Conservation (phyloP, 257 asterid genomes). For the Ilex asprella region DNA sequence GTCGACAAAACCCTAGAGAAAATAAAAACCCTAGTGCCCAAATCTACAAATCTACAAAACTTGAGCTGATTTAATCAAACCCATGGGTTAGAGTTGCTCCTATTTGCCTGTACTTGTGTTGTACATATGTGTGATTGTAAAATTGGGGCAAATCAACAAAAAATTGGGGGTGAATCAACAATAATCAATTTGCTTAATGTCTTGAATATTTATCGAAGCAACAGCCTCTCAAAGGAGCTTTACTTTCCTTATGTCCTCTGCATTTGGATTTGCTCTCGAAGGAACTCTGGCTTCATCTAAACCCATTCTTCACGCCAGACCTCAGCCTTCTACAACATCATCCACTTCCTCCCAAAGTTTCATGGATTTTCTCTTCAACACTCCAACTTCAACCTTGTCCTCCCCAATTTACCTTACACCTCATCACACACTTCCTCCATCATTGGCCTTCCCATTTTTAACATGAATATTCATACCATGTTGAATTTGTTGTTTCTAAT, state of each 20-base stretch:
- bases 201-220: slow-evolving; percentile 39
- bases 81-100: too few species aligned
- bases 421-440: slow-evolving; percentile 71
- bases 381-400: slow-evolving; percentile 56
- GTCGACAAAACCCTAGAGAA: too few species aligned
- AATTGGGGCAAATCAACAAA: too few species aligned
- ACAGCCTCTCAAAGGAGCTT: slow-evolving; percentile 37
- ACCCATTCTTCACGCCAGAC: slow-evolving; percentile 77
- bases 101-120: too few species aligned
- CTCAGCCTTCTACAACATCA: slow-evolving; percentile 69
- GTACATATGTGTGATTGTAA: too few species aligned
- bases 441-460: slow-evolving; percentile 53
- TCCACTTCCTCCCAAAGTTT: slow-evolving; percentile 53
- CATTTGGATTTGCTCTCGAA: slow-evolving; percentile 26
- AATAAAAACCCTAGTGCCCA: too few species aligned
- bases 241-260: slow-evolving; percentile 33
- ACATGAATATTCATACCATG: too few species aligned
- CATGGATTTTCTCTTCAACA: slow-evolving; percentile 41
- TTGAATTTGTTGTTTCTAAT: too few species aligned
- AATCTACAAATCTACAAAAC: too few species aligned
- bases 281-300: slow-evolving; percentile 58
- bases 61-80: too few species aligned
- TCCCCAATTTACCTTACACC: slow-evolving; percentile 54
- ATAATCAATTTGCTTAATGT: slow-evolving; percentile 37
- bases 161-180: too few species aligned